Evolutionary conservation across 306 rosid species (phyloP).

Genomic region (Cyamopsis tetragonoloba): DNA sequence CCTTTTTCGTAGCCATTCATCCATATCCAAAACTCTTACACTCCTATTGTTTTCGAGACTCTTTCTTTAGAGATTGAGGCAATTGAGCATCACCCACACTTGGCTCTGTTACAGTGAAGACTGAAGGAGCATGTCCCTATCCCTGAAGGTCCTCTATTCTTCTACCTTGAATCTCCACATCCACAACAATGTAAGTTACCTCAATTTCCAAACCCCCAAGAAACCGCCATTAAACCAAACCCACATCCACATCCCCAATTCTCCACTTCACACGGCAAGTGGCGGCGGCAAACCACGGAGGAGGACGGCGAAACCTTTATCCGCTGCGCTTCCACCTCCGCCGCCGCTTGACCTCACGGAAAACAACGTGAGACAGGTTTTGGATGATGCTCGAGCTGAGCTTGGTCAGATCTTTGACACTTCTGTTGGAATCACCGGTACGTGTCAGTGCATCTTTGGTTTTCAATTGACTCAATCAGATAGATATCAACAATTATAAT

Average conservation of each 20-base stretch:
- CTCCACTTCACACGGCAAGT: neutral
- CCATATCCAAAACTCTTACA: neutral
- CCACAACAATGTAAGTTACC: slow-evolving; percentile 9
- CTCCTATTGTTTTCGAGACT: neutral
- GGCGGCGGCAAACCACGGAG: neutral
- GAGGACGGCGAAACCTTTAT: slow-evolving; percentile 27
- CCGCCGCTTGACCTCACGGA: slow-evolving; percentile 80
- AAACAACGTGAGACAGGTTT: slow-evolving; percentile 54
- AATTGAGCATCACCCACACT: neutral
- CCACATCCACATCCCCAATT: slow-evolving; percentile 1
- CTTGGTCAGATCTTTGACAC: slow-evolving; percentile 74
- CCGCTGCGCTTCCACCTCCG: slow-evolving; percentile 41
- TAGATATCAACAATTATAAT: too few species aligned
- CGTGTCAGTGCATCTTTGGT: neutral
- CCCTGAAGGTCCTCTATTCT: neutral
- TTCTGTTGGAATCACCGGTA: slow-evolving; percentile 88
- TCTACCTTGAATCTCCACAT: slow-evolving; percentile 11
- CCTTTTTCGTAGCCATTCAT: too few species aligned
- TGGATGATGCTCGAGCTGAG: slow-evolving; percentile 69
- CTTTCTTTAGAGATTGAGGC: neutral
- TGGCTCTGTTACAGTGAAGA: neutral
- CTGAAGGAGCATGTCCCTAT: slow-evolving; percentile 32
- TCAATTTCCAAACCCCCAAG: neutral
- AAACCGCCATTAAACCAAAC: neutral
- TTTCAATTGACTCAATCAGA: too few species aligned